Evolutionary conservation across 1,139 yeast species (phyloP), one percentile per base, ranked within the genome.

Genomic region (Pichia sp.): DNA sequence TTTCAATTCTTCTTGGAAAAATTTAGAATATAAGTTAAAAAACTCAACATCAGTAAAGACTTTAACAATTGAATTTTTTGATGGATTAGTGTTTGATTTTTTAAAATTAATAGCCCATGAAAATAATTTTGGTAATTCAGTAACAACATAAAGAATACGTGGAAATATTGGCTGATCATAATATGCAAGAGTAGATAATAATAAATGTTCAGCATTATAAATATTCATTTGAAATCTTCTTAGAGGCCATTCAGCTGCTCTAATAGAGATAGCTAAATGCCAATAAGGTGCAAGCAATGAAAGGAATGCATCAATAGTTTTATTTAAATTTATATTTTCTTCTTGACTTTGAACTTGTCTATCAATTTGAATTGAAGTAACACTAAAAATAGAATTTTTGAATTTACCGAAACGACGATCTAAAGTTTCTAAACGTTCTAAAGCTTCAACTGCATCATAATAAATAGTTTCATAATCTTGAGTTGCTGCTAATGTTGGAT

Each of bases 201-300:
- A 62, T 38, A 92, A 63, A 51, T 73, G 64, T 64, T 92, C 97
- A 0, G 89, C 72, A 59, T 86, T 88, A 61, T 85, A 84, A 43
- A 86, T 74, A 63, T 92, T 92, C 56, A 87, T 80, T 64, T 86
- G 88, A 65, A 90, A 94, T 59, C 97, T 77, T 69, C 98, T 83
- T 30, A 92, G 83, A 38, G 92, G 78, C 98, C 98, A 92, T 70
- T 92, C 99, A 10, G 88, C 73, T 9, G 97, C 94, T 60, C 83
- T 83, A 45, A 88, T 65, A 2, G 96, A 78, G 18, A 95, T 87
- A 33, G 81, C 76, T 47, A 89, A 70, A 54, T 79, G 77, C 74
- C 92, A 81, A 60, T 79, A 76, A 3, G 88, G 87, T 2, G 95
- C 84, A n/a, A 82, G 72, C 56, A 90, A 72, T 46, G 83, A 74